These are phyloP conservation scores for Sphagnurus paluster DNA, from an alignment of 1,284 basidiomycete genomes.

Conservation along the genomic window DNA sequence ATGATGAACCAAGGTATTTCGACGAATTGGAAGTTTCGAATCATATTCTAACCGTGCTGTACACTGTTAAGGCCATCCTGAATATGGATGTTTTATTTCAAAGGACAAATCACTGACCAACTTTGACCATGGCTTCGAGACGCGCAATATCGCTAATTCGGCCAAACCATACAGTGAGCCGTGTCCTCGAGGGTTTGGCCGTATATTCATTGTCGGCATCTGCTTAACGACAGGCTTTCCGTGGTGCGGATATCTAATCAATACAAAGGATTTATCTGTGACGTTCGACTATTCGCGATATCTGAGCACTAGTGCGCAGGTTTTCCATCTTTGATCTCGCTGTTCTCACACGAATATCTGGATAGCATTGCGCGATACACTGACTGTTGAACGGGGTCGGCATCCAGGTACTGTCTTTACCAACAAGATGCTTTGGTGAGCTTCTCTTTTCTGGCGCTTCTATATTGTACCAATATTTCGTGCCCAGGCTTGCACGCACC, in stretches of 20 bases:
- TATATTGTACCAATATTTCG: conserved; percentile 3
- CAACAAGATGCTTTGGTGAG: conserved; percentile 72
- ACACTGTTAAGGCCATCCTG: conserved; percentile 66
- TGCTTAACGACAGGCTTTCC: conserved; percentile 64
- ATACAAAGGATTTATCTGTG: conserved; percentile 75
- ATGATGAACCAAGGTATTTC: conserved; percentile 75
- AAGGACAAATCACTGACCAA: conserved; percentile 88
- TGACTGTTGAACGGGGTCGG: conserved; percentile 66
- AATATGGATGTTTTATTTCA: conserved; percentile 92
- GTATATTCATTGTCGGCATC: neutral
- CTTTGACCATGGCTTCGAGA: conserved; percentile 66
- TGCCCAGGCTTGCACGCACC: conserved; percentile 60
- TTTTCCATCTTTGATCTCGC: neutral
- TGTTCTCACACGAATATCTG: neutral
- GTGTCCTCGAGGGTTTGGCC: conserved; percentile 12
- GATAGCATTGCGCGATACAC: conserved; percentile 59
- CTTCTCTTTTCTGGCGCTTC: conserved; percentile 8
- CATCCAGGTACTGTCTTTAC: conserved; percentile 57
- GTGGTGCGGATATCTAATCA: conserved; percentile 86
- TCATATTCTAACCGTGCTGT: neutral
- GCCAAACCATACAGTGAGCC: conserved; percentile 50
- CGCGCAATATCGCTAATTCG: conserved; percentile 55
- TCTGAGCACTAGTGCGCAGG: conserved; percentile 51
- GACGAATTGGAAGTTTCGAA: no score
- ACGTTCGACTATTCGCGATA: conserved; percentile 74